Base-by-base conservation (phyloP, 805 yeast species). In the Candida vaughaniae region DNA sequence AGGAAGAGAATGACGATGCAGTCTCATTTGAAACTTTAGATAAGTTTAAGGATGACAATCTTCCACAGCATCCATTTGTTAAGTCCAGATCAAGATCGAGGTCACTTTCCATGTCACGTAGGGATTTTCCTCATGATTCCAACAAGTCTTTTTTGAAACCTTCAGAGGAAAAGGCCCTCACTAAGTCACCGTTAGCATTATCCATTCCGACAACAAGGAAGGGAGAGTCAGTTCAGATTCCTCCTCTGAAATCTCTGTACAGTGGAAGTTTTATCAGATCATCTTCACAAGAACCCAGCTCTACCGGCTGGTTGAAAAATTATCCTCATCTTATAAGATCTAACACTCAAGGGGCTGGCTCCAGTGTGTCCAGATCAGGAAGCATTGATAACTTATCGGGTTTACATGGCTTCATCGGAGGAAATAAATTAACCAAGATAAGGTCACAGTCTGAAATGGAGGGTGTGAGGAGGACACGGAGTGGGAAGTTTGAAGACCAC, bases 161-260 rank as follows among this genome's bases (percentile, higher is more conserved):
- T 22, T 10, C 23, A 15, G 28, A 26, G 16, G 35, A 36, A 10
- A 31, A 14, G 4, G 17, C 35, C 9, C 16, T 16, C 11, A 22
- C 10, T 22, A 36, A 35, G 33, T 60, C 66, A 1, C 70, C 71
- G 1, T 60, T 73, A 63, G 43, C 42, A 51, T 77, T 85, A 81
- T 85, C 95, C 0, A 85, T 86, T 34, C 90, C 95, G 1, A 85
- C 93, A 0, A 83, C 91, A 0, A 61, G 89, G 46, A 75, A 77
- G 25, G 95, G 95, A 5, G 93, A 81, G 48, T 76, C 91, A 0
- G 76, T 85, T 2, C 93, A 85, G 51, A 85, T 86, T 18, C 82
- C 83, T 2, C 25, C 22, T 19, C 12, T 23, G 9, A 33, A 33
- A 18, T 16, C 10, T 14, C 17, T 22, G n/a, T 26, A 17, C 11